Conservation (phyloP, 805 yeast species). For the Priceomyces medius region DNA sequence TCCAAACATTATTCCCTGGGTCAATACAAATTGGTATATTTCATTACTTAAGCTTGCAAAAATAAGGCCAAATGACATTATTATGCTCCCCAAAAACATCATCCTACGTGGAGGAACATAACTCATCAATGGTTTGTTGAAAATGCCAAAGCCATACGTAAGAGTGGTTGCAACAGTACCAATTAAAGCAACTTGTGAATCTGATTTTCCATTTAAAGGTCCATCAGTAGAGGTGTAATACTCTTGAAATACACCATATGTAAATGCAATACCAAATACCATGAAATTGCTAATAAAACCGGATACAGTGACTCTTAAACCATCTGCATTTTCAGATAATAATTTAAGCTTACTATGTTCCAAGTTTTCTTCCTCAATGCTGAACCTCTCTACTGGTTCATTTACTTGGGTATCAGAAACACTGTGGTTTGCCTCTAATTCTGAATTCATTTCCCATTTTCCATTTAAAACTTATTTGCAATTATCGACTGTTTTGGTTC, state of each 20-base stretch:
- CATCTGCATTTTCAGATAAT: slow-evolving; percentile 5
- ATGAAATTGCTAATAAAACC: slow-evolving; percentile 27
- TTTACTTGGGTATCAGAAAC: neutral
- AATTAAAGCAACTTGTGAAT: slow-evolving; percentile 29
- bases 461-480: neutral
- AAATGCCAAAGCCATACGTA: slow-evolving; percentile 27
- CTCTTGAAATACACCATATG: slow-evolving; percentile 39
- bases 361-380: neutral
- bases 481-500: neutral
- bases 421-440: neutral
- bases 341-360: neutral
- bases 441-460: neutral
- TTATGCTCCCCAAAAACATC: slow-evolving; percentile 25
- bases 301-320: slow-evolving; percentile 13
- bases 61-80: slow-evolving; percentile 27
- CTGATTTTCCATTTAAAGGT: slow-evolving; percentile 22
- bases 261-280: slow-evolving; percentile 35
- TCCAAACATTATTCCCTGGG: slow-evolving; percentile 35
- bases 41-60: slow-evolving; percentile 21
- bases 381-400: neutral
- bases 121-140: slow-evolving; percentile 19
- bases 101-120: slow-evolving; percentile 17
- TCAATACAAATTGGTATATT: slow-evolving; percentile 25
- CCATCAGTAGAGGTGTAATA: slow-evolving; percentile 27
- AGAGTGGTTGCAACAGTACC: slow-evolving; percentile 32